These are phyloP conservation scores for Anthostomella pinea DNA, from an alignment of 2,329 filamentous ascomycete species.

Conservation along the genomic window DNA sequence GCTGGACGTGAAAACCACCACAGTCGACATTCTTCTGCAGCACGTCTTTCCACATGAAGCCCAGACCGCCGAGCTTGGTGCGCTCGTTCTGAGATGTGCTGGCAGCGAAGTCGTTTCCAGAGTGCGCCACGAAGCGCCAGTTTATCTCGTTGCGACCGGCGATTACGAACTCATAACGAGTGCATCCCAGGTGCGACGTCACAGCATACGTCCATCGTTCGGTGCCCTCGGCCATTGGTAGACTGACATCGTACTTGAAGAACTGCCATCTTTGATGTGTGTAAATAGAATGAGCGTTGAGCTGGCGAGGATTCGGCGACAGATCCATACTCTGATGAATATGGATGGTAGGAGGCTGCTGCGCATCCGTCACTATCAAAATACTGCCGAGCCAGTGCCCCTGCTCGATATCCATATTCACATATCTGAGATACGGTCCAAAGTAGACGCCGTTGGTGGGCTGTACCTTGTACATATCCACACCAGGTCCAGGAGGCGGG, in stretches of 20 bases:
- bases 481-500: conserved; percentile 81
- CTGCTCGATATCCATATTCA: conserved; percentile 93
- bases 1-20: conserved; percentile 90
- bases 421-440: conserved; percentile 90
- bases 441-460: conserved; percentile 98
- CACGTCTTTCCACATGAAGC: conserved; percentile 99
- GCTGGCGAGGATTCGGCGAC: conserved; percentile 86
- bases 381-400: conserved; percentile 93
- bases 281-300: conserved; percentile 77
- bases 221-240: conserved; percentile 84
- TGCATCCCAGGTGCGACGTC: conserved; percentile 93
- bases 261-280: conserved; percentile 94
- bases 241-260: conserved; percentile 87
- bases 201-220: conserved; percentile 97
- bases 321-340: conserved; percentile 87
- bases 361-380: conserved; percentile 84
- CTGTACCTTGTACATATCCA: conserved; percentile 90
- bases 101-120: conserved; percentile 91
- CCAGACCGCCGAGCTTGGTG: conserved; percentile 79
- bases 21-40: conserved; percentile 96
- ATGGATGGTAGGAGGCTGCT: conserved; percentile 93
- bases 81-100: conserved; percentile 85
- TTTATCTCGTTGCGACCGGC: conserved; percentile 85
- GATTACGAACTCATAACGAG: conserved; percentile 95
- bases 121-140: conserved; percentile 95